Conservation (phyloP, 768 basidiomycete species). For the Boletellus ananas region DNA sequence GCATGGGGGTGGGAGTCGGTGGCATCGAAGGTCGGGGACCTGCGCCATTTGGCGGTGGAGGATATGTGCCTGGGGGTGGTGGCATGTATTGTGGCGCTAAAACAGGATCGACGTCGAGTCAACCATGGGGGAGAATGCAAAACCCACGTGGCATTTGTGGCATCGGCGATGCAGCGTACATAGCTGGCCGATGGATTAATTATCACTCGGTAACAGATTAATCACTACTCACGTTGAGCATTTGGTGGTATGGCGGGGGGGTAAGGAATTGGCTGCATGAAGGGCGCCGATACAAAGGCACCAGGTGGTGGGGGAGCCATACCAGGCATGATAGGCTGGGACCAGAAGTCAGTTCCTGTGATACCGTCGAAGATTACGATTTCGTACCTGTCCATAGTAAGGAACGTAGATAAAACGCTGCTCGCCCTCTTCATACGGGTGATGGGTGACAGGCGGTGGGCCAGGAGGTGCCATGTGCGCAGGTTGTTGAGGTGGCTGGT, state of each 20-base stretch:
- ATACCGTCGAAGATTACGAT: neutral
- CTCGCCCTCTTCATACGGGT: conserved; percentile 75
- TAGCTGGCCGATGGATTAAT: conserved; percentile 42
- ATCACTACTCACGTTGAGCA: conserved; percentile 41
- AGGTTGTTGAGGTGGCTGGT: conserved; percentile 59
- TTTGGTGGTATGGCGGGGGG: conserved; percentile 77
- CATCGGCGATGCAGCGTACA: conserved; percentile 82
- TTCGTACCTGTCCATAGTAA: conserved; percentile 67
- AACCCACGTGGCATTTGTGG: conserved; percentile 83
- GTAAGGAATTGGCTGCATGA: conserved; percentile 84
- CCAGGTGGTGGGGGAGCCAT: conserved; percentile 80
- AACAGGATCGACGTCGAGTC: conserved; percentile 5
- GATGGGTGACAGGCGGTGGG: conserved; percentile 67
- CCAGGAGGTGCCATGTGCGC: conserved; percentile 64
- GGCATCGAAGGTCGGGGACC: conserved; percentile 86
- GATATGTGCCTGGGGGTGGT: conserved; percentile 72
- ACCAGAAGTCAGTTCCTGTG: conserved; percentile 3
- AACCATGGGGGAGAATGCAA: neutral
- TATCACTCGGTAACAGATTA: neutral
- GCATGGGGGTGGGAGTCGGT: conserved; percentile 84
- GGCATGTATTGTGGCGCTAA: conserved; percentile 76
- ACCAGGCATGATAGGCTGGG: conserved; percentile 78
- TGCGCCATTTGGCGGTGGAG: conserved; percentile 72
- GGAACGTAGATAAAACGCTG: conserved; percentile 75
- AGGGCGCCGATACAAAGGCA: conserved; percentile 73